Percentiles rank a stretch among this genome's conserved stretches.
These are phyloP conservation scores for Chlamydomonas incerta DNA, from an alignment of 139 green algal genomes.

Conservation along the genomic window DNA sequence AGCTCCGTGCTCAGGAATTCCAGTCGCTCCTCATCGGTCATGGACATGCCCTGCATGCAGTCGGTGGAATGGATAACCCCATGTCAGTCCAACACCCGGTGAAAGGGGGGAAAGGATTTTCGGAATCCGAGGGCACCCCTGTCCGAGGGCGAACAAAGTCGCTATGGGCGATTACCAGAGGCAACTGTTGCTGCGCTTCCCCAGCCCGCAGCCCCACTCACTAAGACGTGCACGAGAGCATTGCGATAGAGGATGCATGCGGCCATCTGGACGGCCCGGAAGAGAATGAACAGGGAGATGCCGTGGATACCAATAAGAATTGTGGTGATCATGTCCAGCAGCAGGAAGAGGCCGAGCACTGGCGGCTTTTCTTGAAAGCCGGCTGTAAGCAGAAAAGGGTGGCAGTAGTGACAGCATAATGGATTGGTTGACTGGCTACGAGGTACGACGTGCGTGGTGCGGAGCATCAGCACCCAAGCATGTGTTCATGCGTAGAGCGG, in stretches of 20 bases:
- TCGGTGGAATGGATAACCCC: too few species aligned
- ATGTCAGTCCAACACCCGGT: too few species aligned
- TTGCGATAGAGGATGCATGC: not conserved
- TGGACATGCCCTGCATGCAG: too few species aligned
- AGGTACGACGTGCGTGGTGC: too few species aligned
- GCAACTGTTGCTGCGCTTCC: not conserved
- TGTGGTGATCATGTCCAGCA: conserved; percentile 10
- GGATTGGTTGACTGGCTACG: not conserved
- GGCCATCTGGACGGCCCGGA: not conserved
- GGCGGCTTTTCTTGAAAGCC: conserved; percentile 14
- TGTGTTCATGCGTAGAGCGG: too few species aligned
- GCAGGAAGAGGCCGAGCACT: conserved; percentile 1
- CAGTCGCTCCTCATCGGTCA: not conserved
- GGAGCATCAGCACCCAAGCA: too few species aligned
- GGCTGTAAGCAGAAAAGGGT: too few species aligned
- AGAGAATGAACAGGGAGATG: conserved; percentile 29
- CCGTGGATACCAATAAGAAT: not conserved
- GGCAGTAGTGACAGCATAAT: too few species aligned
- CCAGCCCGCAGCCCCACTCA: too few species aligned
- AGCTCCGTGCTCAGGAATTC: not conserved
- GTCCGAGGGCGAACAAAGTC: too few species aligned
- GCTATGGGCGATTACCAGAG: not conserved
- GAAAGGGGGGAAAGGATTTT: too few species aligned
- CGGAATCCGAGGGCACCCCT: too few species aligned
- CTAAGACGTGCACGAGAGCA: not conserved